Evolutionary conservation across 108 stramenopile genomes (phyloP), one percentile per base, ranked within the genome.

Genomic region (Cyclostephanos invisitatus): DNA sequence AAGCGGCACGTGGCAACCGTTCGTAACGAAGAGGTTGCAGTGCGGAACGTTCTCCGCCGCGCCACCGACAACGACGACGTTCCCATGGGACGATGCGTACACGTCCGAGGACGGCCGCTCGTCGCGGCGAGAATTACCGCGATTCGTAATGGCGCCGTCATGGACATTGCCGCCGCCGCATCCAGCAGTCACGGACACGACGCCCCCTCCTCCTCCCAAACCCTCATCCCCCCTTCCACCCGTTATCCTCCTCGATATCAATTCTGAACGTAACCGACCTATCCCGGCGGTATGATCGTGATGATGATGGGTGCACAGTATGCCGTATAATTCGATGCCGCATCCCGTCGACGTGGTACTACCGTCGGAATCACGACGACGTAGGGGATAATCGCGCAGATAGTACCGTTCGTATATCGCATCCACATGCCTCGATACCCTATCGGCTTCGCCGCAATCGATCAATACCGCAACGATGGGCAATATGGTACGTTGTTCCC

Each of bases 201-300:
- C 38, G 40, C 67, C 59, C 10, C 18, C 44, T 12, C 57, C 24
- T 46, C 37, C 21, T 44, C 1, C n/a, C n/a, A n/a, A n/a, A n/a
- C n/a, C n/a, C n/a, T n/a, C n/a, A 24, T 28, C 75, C 21, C 15
- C 28, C 38, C 21, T 47, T 48, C 37, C 60, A 38, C 47, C 64
- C 49, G 14, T 74, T 29, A 20, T 60, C 21, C 50, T 68, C 46
- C 56, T 57, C 22, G 27, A 10, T 0, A 5, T 57, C 28, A 57
- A 57, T 11, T 57, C 56, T 5, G 56, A 0, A 15, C 8, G 18
- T 64, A 88, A 61, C 4, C 21, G 62, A 11, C 74, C 62, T 60
- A 90, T 84, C 9, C 89, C 93, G 5, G 87, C 90, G 10, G 90
- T 91, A 67, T 94, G 93, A 68, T 94, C 93, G 60, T 91, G 90